Percentiles rank a stretch among this genome's conserved stretches.
phyloP scores from a whole-genome alignment of 2,329 filamentous ascomycete genomes.

The Ambrosiella cleistominuta region DNA sequence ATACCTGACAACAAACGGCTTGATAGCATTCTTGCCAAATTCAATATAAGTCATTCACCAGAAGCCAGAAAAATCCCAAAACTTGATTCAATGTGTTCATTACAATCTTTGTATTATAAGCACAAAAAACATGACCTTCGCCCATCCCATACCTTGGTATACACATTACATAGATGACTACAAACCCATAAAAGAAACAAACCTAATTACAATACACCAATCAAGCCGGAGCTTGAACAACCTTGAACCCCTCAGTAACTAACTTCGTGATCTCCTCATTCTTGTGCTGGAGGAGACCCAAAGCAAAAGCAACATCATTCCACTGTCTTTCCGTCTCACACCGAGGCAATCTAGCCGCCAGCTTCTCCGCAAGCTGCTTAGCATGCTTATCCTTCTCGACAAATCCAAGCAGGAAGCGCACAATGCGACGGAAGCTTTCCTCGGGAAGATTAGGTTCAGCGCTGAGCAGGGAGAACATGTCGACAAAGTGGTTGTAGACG shows the following conservation, averaged over 20 bases:
- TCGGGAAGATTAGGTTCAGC: constrained; percentile 67
- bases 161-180: no score
- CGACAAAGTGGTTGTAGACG: constrained; percentile 97
- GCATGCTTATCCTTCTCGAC: constrained; percentile 99
- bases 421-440: constrained; percentile 67
- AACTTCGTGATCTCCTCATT: constrained; percentile 74
- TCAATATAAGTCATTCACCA: not conserved
- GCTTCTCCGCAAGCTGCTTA: constrained; percentile 79
- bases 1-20: no score
- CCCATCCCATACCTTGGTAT: no score
- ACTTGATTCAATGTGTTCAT: no score
- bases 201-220: not conserved
- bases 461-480: constrained; percentile 90
- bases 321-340: constrained; percentile 91
- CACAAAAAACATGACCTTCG: no score
- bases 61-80: not conserved
- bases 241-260: constrained; percentile 57
- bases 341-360: constrained; percentile 66
- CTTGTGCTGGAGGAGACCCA: constrained; percentile 80
- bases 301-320: constrained; percentile 89
- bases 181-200: not conserved
- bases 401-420: constrained; percentile 87
- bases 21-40: no score
- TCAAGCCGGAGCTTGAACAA: constrained; percentile 46
- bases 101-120: no score